phyloP scores from a whole-genome alignment of 1,284 basidiomycete species.

The Ceratobasidium sp. region DNA sequence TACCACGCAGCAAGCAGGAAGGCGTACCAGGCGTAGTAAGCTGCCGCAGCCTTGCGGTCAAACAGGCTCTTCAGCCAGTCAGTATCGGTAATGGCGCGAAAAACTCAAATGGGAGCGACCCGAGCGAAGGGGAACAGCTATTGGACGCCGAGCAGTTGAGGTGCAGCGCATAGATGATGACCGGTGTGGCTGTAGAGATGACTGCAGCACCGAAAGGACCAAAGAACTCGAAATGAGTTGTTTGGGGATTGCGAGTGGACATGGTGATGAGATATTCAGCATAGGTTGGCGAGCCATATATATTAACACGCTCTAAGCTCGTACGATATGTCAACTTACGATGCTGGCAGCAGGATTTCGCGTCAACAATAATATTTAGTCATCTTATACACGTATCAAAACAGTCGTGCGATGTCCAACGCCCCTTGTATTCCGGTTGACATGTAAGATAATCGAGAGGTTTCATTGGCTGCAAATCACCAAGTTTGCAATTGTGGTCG shows the following conservation, averaged over 20 bases:
- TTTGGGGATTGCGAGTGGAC: slow-evolving; percentile 49
- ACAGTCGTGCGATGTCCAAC: no score
- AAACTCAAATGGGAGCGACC: slow-evolving; percentile 56
- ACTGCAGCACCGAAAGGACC: slow-evolving; percentile 82
- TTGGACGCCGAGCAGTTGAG: slow-evolving; percentile 80
- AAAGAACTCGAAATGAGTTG: slow-evolving; percentile 74
- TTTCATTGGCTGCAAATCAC: no score
- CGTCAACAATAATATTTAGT: no score
- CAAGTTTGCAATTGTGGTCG: no score
- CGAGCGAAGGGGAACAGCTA: slow-evolving; percentile 70
- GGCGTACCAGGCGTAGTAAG: slow-evolving; percentile 90
- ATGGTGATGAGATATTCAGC: neutral
- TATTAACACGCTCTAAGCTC: neutral
- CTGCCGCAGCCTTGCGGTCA: slow-evolving; percentile 76
- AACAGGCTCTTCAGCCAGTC: slow-evolving; percentile 76
- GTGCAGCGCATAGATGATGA: slow-evolving; percentile 79
- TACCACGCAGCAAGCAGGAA: slow-evolving; percentile 86
- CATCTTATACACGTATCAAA: no score
- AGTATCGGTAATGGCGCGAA: slow-evolving; percentile 55
- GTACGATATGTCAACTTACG: no score
- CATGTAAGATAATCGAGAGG: no score
- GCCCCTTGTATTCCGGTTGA: no score
- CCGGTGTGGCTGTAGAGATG: slow-evolving; percentile 76
- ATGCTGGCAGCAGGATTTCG: no score
- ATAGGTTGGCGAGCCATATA: neutral